phyloP scores from a whole-genome alignment of 169 alveolate species.

The Eimeria necatrix region DNA sequence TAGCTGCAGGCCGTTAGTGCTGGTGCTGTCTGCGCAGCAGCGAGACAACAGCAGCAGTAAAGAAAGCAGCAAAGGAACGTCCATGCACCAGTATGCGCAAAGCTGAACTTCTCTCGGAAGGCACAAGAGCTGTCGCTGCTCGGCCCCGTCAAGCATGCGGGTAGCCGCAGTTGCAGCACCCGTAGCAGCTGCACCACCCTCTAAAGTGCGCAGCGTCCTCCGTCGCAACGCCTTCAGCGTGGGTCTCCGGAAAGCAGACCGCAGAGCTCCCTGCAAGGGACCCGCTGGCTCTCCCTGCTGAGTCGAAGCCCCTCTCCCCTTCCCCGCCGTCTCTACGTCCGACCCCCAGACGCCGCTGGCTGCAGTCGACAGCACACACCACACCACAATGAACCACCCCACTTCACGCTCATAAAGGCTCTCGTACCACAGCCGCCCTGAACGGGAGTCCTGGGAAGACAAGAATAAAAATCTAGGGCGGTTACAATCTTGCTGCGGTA shows the following conservation, averaged over 20 bases:
- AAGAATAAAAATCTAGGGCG: too few species aligned
- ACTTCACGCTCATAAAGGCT: not conserved
- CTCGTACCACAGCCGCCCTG: too few species aligned
- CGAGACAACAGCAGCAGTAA: slow-evolving; percentile 75
- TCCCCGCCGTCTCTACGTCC: slow-evolving; percentile 22
- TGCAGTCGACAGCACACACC: slow-evolving; percentile 11
- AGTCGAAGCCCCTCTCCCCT: slow-evolving; percentile 15
- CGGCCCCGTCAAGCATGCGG: not conserved
- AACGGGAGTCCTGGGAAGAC: too few species aligned
- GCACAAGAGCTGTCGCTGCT: slow-evolving; percentile 11
- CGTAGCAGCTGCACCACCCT: slow-evolving; percentile 4
- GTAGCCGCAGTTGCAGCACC: slow-evolving; percentile 8
- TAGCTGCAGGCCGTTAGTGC: slow-evolving; percentile 72
- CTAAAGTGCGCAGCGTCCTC: slow-evolving; percentile 61
- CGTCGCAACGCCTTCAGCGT: slow-evolving; percentile 58
- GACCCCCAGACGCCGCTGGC: slow-evolving; percentile 54
- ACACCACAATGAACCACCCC: not conserved
- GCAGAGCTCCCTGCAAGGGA: slow-evolving; percentile 2
- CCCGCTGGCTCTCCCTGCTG: slow-evolving; percentile 15
- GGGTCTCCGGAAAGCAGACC: slow-evolving; percentile 38
- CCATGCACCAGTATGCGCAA: slow-evolving; percentile 76
- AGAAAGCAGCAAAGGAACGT: slow-evolving; percentile 72
- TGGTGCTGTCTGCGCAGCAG: slow-evolving; percentile 70
- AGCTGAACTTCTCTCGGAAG: slow-evolving; percentile 74
- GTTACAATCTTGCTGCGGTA: too few species aligned